Evolutionary conservation across 164 flowering plant genomes (phyloP).

Genomic region (Kalanchoe fedtschenkoi): DNA sequence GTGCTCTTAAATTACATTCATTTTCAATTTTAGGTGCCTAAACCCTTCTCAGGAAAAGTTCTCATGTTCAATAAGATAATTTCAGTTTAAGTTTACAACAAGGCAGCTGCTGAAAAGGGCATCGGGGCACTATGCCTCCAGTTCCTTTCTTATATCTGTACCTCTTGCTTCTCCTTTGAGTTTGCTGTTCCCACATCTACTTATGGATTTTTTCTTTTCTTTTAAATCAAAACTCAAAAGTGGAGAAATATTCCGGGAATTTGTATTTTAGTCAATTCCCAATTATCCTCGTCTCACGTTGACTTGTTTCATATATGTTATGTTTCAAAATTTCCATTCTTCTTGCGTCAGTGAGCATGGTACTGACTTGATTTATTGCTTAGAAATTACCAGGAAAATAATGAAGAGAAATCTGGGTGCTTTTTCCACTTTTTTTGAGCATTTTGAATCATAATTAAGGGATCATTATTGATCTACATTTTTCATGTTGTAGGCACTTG

Average conservation of each 20-base stretch:
- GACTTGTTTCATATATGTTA: background rate
- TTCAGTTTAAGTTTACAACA: too few relatives aligned
- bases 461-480: background rate
- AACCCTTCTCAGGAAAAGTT: background rate
- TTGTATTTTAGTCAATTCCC: background rate
- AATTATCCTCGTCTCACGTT: background rate
- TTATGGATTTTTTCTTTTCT: background rate
- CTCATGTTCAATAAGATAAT: background rate
- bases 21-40: background rate
- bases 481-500: constrained; percentile 28
- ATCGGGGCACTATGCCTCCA: too few relatives aligned
- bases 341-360: too few relatives aligned
- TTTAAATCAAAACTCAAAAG: background rate
- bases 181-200: background rate
- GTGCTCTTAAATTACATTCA: background rate
- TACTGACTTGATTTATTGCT: too few relatives aligned
- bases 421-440: background rate
- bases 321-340: background rate
- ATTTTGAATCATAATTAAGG: background rate
- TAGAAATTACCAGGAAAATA: background rate
- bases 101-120: too few relatives aligned
- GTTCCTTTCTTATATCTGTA: too few relatives aligned
- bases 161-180: too few relatives aligned
- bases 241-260: background rate
- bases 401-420: background rate